Base-by-base conservation (phyloP, 257 asterid genomes). In the Capsicum chinense region DNA sequence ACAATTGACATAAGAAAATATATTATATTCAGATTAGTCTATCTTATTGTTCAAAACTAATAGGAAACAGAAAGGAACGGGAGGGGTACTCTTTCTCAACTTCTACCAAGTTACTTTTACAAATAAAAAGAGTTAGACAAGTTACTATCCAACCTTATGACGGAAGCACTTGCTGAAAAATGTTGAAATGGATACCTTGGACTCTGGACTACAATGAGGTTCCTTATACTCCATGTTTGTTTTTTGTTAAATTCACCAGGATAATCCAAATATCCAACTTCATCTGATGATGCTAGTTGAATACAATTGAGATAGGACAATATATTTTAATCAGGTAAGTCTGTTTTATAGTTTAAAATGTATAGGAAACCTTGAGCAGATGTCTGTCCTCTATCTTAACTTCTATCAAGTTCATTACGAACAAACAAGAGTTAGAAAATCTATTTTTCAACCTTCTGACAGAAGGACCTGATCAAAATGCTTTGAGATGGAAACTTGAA, bases 21-120 rank as follows among this genome's bases (percentile, higher is more conserved):
- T 68, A 42, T 7, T 14, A 39, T 69, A 69, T 7, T 16, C 50
- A 69, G 33, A 69, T 35, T 67, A 67, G 62, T 2, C 81, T 52
- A 74, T 76, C 60, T 74, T 50, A 7, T 52, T 50, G n/a, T 76
- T 52, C 81, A 76, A 21, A 69, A 76, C 21, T 14, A 50, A 52
- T 56, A 50, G 81, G 47, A 76, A 76, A 76, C 81, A 8, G 42
- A 74, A 50, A 15, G n/a, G 62, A 76, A 48, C 60, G 19, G 60
- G 60, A 3, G 3, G 47, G 3, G 47, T 52, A 13, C 62, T 74
- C 82, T 54, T 52, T 78, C 64, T 54, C 44, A 54, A 78, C 16
- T 26, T 78, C 50, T 78, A 54, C 26, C 16, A 9, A 54, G 50
- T 58, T 78, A 78, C 26, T 26, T 26, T 0, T 54, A 56, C 64